Percentiles rank a stretch among this genome's conserved stretches.
Conservation (phyloP, 2,329 filamentous ascomycete genomes). For the Alternaria brassicicola region DNA sequence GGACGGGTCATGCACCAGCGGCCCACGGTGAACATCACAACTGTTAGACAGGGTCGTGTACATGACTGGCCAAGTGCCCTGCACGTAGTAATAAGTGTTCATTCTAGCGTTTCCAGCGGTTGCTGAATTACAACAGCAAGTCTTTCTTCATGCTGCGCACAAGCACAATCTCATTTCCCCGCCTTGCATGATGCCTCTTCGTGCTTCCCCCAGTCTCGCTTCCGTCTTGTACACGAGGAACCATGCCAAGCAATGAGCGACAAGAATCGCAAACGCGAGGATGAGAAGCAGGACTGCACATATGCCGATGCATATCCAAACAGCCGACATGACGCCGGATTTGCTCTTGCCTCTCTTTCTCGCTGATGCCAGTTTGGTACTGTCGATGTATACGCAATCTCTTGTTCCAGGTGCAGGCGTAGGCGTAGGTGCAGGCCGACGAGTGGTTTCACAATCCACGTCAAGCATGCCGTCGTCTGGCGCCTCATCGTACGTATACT, state of each 20-base stretch:
- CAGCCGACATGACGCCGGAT: not conserved
- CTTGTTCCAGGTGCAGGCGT: no score
- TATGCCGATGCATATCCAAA: constrained; percentile 9
- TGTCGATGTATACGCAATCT: not conserved
- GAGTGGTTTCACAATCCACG: not conserved
- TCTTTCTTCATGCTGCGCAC: constrained; percentile 17
- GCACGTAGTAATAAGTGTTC: not conserved
- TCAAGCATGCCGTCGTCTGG: not conserved
- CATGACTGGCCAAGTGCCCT: not conserved
- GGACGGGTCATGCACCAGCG: not conserved
- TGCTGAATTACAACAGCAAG: not conserved
- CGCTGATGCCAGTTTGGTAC: not conserved
- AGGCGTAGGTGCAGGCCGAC: not conserved
- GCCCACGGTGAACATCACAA: not conserved
- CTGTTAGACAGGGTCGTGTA: not conserved
- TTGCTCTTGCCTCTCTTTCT: not conserved
- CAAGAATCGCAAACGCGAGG: constrained; percentile 28
- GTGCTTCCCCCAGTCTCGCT: constrained; percentile 31
- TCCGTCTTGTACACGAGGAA: constrained; percentile 42
- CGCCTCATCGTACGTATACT: not conserved
- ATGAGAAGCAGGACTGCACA: constrained; percentile 23
- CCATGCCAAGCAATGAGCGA: constrained; percentile 36
- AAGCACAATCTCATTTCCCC: constrained; percentile 44
- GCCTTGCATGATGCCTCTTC: constrained; percentile 29
- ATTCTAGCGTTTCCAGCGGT: not conserved